phyloP scores from a whole-genome alignment of 129 eudicot species.

The Lonicera japonica region DNA sequence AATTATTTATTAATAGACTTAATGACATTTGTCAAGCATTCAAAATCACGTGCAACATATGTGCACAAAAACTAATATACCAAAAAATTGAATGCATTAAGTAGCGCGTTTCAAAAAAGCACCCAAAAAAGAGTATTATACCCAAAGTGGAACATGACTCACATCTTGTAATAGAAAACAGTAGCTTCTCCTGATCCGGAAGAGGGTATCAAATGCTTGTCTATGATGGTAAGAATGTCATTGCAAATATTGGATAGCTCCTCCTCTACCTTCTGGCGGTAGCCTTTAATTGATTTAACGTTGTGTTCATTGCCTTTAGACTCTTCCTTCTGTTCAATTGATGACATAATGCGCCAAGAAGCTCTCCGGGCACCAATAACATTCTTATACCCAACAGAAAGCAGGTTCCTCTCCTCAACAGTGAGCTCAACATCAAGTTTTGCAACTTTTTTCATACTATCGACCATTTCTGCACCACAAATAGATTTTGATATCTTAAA shows the following conservation, averaged over 20 bases:
- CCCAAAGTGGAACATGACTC: constrained; percentile 16
- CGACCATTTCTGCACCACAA: constrained; percentile 53
- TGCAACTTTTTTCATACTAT: constrained; percentile 54
- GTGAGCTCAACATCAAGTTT: constrained; percentile 52
- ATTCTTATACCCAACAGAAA: constrained; percentile 63
- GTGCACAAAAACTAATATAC: no score
- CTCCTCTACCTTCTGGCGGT: constrained; percentile 57
- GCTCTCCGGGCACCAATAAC: constrained; percentile 59
- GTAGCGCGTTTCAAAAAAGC: background rate
- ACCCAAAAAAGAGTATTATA: background rate
- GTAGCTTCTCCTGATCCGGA: constrained; percentile 54
- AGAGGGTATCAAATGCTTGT: constrained; percentile 48
- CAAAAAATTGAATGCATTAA: background rate
- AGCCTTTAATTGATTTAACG: constrained; percentile 48
- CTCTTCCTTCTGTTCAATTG: constrained; percentile 63
- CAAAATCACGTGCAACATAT: no score
- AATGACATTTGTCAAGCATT: no score
- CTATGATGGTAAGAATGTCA: constrained; percentile 50
- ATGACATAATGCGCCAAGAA: constrained; percentile 70
- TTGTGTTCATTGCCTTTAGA: constrained; percentile 49
- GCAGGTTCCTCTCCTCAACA: constrained; percentile 58
- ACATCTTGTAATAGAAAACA: constrained; percentile 64
- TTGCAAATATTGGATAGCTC: constrained; percentile 52
- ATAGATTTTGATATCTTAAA: background rate
- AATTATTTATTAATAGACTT: no score